Evolutionary conservation across 1,139 yeast genomes (phyloP).

Genomic region (Starmera stellimalicola): DNA sequence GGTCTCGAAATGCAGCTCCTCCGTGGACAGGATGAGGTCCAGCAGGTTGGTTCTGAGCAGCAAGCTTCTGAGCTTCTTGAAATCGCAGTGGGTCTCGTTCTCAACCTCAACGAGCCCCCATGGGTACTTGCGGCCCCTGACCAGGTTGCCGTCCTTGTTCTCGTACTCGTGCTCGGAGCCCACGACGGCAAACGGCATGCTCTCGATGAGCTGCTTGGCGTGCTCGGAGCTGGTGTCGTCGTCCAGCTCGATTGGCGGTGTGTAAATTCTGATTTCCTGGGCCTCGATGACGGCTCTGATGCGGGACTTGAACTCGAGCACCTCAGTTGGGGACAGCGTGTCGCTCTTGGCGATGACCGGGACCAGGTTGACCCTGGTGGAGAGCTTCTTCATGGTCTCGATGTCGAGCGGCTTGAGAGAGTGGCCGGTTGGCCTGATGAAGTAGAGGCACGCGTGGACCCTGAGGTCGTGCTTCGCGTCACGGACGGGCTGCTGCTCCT

Average conservation of each 20-base stretch:
- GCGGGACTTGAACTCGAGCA: conserved; percentile 73
- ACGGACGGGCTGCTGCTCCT: conserved; percentile 91
- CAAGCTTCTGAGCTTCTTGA: conserved; percentile 81
- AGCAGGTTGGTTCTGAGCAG: conserved; percentile 88
- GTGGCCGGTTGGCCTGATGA: conserved; percentile 95
- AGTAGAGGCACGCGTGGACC: conserved; percentile 92
- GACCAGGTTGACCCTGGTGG: conserved; percentile 83
- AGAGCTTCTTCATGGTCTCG: conserved; percentile 82
- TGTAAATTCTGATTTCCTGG: conserved; percentile 83
- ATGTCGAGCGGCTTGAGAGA: conserved; percentile 89
- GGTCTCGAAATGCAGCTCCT: conserved; percentile 84
- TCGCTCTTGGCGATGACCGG: conserved; percentile 96
- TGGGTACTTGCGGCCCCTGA: conserved; percentile 68
- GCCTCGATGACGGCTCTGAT: conserved; percentile 88
- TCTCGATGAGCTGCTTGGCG: conserved; percentile 73
- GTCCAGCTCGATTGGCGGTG: conserved; percentile 73
- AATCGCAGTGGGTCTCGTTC: conserved; percentile 63
- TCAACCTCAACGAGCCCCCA: conserved; percentile 77
- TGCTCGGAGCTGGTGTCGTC: conserved; percentile 74
- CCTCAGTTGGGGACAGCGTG: conserved; percentile 76
- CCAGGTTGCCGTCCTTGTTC: conserved; percentile 62
- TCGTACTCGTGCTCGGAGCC: conserved; percentile 87
- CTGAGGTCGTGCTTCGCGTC: conserved; percentile 65
- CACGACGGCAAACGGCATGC: conserved; percentile 91
- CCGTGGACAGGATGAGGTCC: conserved; percentile 82